Evolutionary conservation across 768 basidiomycete genomes (phyloP).

Genomic region (Hortiboletus flavorubellus): DNA sequence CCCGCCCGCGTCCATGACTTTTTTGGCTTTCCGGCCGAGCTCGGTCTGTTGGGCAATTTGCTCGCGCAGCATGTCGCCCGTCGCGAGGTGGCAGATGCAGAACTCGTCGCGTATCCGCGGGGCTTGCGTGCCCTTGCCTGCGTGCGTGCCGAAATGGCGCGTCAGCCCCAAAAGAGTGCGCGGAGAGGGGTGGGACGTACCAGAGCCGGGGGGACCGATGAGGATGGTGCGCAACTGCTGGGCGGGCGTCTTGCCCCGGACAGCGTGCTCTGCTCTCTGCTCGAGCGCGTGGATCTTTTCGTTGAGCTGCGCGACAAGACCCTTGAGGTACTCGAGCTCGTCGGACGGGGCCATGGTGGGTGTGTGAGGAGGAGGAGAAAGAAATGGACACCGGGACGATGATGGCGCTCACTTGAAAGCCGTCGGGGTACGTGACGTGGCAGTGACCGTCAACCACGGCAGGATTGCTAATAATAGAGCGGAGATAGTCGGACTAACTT

Average conservation of each 20-base stretch:
- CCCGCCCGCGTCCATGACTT: slow-evolving; percentile 96
- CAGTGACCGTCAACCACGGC: not conserved
- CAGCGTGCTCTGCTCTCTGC: slow-evolving; percentile 52
- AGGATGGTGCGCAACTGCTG: slow-evolving; percentile 87
- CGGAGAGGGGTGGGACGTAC: slow-evolving; percentile 43
- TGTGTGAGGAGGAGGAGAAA: not conserved
- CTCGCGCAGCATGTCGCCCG: slow-evolving; percentile 97
- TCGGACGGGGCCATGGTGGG: slow-evolving; percentile 58
- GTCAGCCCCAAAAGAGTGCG: not conserved
- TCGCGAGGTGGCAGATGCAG: slow-evolving; percentile 97
- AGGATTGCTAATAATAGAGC: slow-evolving; percentile 15
- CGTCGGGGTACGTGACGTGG: too few relatives aligned
- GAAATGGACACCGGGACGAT: not conserved
- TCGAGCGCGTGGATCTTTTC: slow-evolving; percentile 85
- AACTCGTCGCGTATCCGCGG: slow-evolving; percentile 89
- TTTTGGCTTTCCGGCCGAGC: slow-evolving; percentile 91
- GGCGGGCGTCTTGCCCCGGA: slow-evolving; percentile 54
- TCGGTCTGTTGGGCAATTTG: slow-evolving; percentile 86
- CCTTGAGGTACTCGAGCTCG: slow-evolving; percentile 94
- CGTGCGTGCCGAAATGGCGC: not conserved
- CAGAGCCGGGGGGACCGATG: slow-evolving; percentile 95
- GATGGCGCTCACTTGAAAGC: not conserved
- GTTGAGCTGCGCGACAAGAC: slow-evolving; percentile 84
- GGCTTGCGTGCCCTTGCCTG: slow-evolving; percentile 98
- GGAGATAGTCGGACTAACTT: slow-evolving; percentile 20